Base-by-base conservation (phyloP, 2,329 filamentous ascomycete species). In the Corynespora cassiicola region DNA sequence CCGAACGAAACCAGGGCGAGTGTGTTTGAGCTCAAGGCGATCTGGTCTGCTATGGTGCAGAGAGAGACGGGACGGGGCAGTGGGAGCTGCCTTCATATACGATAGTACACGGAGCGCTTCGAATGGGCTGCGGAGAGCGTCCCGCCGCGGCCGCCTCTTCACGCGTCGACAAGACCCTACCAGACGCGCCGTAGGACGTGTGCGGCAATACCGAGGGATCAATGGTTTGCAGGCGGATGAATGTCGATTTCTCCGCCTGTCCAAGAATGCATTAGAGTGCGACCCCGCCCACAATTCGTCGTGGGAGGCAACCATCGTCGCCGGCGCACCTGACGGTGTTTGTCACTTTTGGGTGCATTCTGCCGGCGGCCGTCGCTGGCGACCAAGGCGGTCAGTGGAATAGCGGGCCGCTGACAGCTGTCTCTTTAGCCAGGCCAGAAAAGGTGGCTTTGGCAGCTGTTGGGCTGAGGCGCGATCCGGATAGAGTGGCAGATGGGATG, bases 121-220 rank as follows among this genome's bases (percentile, higher is more conserved):
- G 28, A 45, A 51, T 58, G 44, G 43, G 43, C 43, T 42, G 50
- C 65, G 65, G 63, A 67, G 61, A 43, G 50, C 56, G 56, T 63
- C 59, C 60, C 63, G 64, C 58, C 58, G 61, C 48, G 57, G 58
- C 65, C 62, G 63, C n/a, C n/a, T 63, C 45, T 52, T 48, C 44
- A 58, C 45, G 58, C 60, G 52, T 57, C 33, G 47, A 56, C 53
- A 55, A 56, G 50, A 53, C 41, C 32, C 46, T 49, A 43, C 52
- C 27, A 49, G 47, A 52, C 32, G 45, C 52, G 50, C 47, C 47
- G 48, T 56, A 58, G 50, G 56, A 58, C 50, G 39, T 34, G 46
- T 42, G 45, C 50, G 49, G 42, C 42, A 51, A 46, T 49, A 44
- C 39, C 36, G 39, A 48, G 35, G 36, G 25, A 37, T 52, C 45